Conservation (phyloP, 2,329 filamentous ascomycete species). For the Thelonectria rubi region DNA sequence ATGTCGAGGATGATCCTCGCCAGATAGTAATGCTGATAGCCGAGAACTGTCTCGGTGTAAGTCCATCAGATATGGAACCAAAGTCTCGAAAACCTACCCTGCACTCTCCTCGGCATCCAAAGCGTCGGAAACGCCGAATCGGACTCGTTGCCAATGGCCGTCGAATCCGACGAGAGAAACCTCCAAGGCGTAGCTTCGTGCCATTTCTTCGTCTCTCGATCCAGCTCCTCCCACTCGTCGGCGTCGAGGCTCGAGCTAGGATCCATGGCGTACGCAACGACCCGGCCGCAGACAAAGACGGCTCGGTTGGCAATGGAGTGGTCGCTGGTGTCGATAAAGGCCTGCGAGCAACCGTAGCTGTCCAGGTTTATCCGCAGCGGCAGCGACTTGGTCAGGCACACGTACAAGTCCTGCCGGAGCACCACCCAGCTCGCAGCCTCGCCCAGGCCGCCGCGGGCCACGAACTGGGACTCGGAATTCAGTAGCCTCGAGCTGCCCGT, state of each 20-base stretch:
- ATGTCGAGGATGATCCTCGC: conserved; percentile 50
- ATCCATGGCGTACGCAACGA: conserved; percentile 46
- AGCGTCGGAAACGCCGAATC: conserved; percentile 27
- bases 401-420: conserved; percentile 59
- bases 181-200: conserved; percentile 33
- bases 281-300: conserved; percentile 42
- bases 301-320: conserved; percentile 42
- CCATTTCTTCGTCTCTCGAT: conserved; percentile 38
- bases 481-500: conserved; percentile 40
- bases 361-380: conserved; percentile 49
- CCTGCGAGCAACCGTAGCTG: conserved; percentile 43
- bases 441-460: conserved; percentile 47
- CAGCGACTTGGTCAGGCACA: conserved; percentile 53
- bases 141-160: conserved; percentile 5
- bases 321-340: conserved; percentile 37
- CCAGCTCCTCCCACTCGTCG: conserved; percentile 30
- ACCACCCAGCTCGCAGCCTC: conserved; percentile 58
- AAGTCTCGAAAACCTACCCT: conserved; percentile 19
- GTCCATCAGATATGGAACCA: neutral
- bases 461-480: conserved; percentile 41
- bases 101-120: conserved; percentile 31
- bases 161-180: conserved; percentile 27
- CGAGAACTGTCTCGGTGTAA: conserved; percentile 43
- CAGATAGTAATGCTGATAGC: conserved; percentile 52
- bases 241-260: conserved; percentile 42